Base-by-base conservation (phyloP, 805 yeast species). In the Saturnispora saitoi region DNA sequence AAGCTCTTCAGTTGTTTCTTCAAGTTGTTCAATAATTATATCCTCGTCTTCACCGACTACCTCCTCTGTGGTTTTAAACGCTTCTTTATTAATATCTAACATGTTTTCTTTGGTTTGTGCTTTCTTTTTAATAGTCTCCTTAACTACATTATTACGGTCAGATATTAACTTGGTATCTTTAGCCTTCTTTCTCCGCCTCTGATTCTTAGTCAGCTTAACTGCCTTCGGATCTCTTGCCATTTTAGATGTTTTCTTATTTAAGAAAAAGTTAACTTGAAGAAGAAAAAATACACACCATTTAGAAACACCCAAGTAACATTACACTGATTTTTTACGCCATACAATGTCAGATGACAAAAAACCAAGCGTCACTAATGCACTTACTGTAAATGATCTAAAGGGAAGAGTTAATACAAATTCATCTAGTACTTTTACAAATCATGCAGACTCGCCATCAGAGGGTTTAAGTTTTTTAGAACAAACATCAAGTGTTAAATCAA, bases 111-210 rank as follows among this genome's bases (percentile, higher is more conserved):
- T 17, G 4, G 19, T 34, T 11, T 34, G 28, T 24, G 8, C 28
- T 24, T 24, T 34, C 24, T 19, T 34, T 17, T 14, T 8, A 19
- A 17, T 5, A 3, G 38, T 8, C 10, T 34, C 20, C 20, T 34
- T 9, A 4, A 12, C 14, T 10, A 17, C 9, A 17, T 10, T 14
- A 5, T 31, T 32, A 7, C 8, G 4, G 22, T n/a, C 10, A 22
- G 7, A 9, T 4, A 12, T 12, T 47, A 41, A 46, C 14, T 31
- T 42, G n/a, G 14, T 32, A 9, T 26, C 32, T 15, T 43, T 50
- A 3, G 34, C 37, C 43, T 45, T 49, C 44, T 34, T 28, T 22
- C 38, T 19, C 32, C 38, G 42, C 42, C 14, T 32, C 38, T 39
- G 48, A 19, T 31, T 26, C 39, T 47, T 47, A 3, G 49, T 41